These are phyloP conservation scores for Albizia julibrissin DNA, from an alignment of 306 rosid genomes.

Conservation along the genomic window DNA sequence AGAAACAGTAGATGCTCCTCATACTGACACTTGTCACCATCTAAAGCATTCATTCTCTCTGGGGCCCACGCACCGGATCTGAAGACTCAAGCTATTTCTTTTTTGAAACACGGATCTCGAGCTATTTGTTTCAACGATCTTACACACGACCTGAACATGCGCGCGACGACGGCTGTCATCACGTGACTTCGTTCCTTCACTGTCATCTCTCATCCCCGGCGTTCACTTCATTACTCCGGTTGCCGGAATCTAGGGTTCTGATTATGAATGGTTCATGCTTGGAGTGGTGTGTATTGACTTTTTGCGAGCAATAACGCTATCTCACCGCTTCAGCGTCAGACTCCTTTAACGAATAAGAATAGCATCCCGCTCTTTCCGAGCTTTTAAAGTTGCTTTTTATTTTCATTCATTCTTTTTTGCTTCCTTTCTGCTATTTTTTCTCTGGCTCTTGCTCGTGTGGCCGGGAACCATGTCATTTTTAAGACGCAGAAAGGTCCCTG, in stretches of 20 bases:
- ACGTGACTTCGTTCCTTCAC: neutral
- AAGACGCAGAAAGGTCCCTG: slow-evolving; percentile 55
- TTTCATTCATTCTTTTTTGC: neutral
- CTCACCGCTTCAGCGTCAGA: slow-evolving; percentile 33
- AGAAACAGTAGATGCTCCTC: neutral
- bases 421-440: neutral
- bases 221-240: slow-evolving; percentile 13
- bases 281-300: neutral
- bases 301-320: slow-evolving; percentile 2
- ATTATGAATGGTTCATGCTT: neutral
- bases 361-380: neutral
- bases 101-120: neutral
- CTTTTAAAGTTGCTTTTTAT: slow-evolving; percentile 7
- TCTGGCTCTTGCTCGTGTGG: neutral
- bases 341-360: slow-evolving; percentile 1
- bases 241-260: slow-evolving; percentile 29
- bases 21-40: neutral
- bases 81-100: neutral
- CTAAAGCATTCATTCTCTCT: neutral
- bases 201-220: slow-evolving; percentile 18
- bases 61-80: slow-evolving; percentile 21
- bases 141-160: neutral
- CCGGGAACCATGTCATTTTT: slow-evolving; percentile 58
- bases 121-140: neutral
- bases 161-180: slow-evolving; percentile 11